Percentiles rank a stretch among this genome's conserved stretches.
These are phyloP conservation scores for Solanum paucissectum DNA, from an alignment of 257 asterid species.

Conservation along the genomic window DNA sequence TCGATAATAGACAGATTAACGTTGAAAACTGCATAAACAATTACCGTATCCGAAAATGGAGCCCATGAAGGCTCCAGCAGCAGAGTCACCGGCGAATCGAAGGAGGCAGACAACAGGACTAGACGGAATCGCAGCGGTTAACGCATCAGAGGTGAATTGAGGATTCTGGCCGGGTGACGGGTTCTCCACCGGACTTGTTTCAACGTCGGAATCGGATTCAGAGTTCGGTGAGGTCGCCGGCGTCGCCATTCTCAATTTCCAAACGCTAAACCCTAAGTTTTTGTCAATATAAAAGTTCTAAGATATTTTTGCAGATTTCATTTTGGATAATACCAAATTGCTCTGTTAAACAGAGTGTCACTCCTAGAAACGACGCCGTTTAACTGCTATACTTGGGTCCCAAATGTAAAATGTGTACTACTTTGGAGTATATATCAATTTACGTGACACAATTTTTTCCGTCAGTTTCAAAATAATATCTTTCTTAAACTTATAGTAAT, in stretches of 20 bases:
- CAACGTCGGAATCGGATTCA: slow-evolving; percentile 49
- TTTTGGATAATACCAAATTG: background rate
- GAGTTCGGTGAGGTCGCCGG: slow-evolving; percentile 34
- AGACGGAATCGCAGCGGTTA: slow-evolving; percentile 26
- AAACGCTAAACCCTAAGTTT: slow-evolving; percentile 26
- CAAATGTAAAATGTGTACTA: background rate
- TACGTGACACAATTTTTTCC: background rate
- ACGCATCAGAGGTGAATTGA: slow-evolving; percentile 21
- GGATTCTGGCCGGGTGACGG: slow-evolving; percentile 6
- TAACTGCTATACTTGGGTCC: background rate
- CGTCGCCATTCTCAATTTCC: slow-evolving; percentile 30
- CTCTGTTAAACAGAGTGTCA: background rate
- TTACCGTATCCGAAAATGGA: slow-evolving; percentile 72
- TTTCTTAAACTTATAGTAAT: background rate
- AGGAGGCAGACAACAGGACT: slow-evolving; percentile 57
- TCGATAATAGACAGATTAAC: background rate
- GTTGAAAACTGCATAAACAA: background rate
- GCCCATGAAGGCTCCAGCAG: slow-evolving; percentile 73
- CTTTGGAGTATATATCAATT: background rate
- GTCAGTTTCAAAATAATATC: background rate
- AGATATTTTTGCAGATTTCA: background rate
- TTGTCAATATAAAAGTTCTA: background rate
- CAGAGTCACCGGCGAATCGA: slow-evolving; percentile 66
- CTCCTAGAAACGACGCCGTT: background rate
- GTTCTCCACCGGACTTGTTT: slow-evolving; percentile 10